These are phyloP conservation scores for Botryotinia calthae DNA, from an alignment of 2,329 filamentous ascomycete species.

Conservation along the genomic window DNA sequence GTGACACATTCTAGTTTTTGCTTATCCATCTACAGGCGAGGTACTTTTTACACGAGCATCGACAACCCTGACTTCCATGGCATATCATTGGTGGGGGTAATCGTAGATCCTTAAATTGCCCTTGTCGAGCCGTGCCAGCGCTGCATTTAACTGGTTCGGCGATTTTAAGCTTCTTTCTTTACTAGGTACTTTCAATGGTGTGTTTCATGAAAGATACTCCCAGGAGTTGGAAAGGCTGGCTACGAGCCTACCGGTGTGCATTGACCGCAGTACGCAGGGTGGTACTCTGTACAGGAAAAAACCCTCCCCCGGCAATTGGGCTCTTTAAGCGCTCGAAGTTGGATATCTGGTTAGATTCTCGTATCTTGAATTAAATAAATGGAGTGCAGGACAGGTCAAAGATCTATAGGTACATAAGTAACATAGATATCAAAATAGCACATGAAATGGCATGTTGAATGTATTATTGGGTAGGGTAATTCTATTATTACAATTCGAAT, in stretches of 20 bases:
- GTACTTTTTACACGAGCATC: background rate
- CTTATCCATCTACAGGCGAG: background rate
- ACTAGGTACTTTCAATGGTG: background rate
- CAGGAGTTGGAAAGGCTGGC: constrained; percentile 11
- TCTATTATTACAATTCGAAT: background rate
- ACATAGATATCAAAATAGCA: background rate
- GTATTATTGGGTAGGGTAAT: background rate
- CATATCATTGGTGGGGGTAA: constrained; percentile 1
- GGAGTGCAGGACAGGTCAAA: background rate
- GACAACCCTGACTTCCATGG: background rate
- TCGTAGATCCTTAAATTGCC: background rate
- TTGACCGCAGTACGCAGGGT: background rate
- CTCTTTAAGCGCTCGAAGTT: background rate
- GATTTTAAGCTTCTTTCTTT: background rate
- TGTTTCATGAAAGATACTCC: background rate
- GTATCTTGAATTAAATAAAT: background rate
- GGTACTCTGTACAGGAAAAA: background rate
- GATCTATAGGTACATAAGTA: background rate
- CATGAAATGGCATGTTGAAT: too few relatives aligned
- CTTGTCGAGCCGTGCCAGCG: background rate
- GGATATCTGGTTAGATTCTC: background rate
- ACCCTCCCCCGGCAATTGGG: background rate
- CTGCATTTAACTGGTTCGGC: background rate
- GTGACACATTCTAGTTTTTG: background rate
- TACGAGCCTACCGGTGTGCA: background rate